A percentile compares a stretch with the other conserved stretches of the same genome.
Evolutionary conservation across 768 basidiomycete species (phyloP).

Genomic region (Leccinellum albellum): DNA sequence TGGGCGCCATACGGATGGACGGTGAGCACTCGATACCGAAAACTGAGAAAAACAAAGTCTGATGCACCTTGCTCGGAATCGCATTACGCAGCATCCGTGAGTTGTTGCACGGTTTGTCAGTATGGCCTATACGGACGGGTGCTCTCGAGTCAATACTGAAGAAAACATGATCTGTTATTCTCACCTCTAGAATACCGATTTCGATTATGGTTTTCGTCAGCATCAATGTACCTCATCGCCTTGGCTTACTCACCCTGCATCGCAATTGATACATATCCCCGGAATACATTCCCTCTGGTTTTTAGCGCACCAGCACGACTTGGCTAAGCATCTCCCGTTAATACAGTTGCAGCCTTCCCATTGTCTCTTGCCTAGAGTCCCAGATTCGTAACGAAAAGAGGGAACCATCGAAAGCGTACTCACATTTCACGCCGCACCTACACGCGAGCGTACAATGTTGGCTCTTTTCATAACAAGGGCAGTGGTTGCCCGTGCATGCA

Average conservation of each 20-base stretch:
- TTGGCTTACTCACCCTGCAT: constrained; percentile 35
- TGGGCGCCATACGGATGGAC: constrained; percentile 10
- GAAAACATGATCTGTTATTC: not conserved
- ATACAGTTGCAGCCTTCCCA: constrained; percentile 11
- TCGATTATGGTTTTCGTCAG: not conserved
- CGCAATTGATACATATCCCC: constrained; percentile 44
- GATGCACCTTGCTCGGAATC: constrained; percentile 17
- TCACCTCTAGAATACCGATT: constrained; percentile 20
- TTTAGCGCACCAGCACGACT: constrained; percentile 36
- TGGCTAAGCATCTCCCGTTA: constrained; percentile 27
- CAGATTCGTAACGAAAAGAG: not conserved
- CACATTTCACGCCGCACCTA: constrained; percentile 43
- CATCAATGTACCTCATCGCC: not conserved
- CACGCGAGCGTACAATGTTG: constrained; percentile 48
- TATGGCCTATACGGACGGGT: constrained; percentile 13
- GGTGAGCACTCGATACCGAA: not conserved
- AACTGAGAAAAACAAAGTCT: too few species aligned
- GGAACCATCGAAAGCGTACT: constrained; percentile 18
- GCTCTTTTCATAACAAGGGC: constrained; percentile 37
- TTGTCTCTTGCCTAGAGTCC: constrained; percentile 12
- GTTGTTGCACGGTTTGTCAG: constrained; percentile 25
- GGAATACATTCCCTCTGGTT: constrained; percentile 49
- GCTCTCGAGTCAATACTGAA: not conserved
- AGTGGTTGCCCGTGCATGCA: constrained; percentile 38
- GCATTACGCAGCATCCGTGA: constrained; percentile 24